These are phyloP conservation scores for Crataegus laevigata DNA, from an alignment of 306 rosid genomes.

Conservation along the genomic window DNA sequence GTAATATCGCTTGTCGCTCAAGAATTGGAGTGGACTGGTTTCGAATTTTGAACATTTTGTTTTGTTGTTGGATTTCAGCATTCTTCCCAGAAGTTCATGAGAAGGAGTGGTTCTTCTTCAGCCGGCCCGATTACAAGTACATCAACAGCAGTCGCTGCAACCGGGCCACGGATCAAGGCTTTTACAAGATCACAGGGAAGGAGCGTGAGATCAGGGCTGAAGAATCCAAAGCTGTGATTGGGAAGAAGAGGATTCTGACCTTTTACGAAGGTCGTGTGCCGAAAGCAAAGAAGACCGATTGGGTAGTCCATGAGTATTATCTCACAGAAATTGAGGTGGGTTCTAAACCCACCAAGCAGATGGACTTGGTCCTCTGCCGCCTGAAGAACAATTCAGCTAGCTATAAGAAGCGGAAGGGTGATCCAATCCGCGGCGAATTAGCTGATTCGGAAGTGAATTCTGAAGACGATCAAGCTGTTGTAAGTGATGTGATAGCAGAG, in stretches of 20 bases:
- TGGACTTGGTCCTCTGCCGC: constrained; percentile 24
- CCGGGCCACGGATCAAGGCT: constrained; percentile 46
- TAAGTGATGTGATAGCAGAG: background rate
- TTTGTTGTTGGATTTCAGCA: background rate
- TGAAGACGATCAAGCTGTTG: background rate
- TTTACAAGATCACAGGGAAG: constrained; percentile 56
- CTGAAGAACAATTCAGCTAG: constrained; percentile 20
- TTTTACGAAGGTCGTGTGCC: constrained; percentile 33
- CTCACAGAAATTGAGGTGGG: background rate
- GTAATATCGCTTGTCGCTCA: no score
- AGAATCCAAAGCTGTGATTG: constrained; percentile 32
- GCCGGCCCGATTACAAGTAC: constrained; percentile 29
- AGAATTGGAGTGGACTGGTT: background rate
- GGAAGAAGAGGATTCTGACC: constrained; percentile 56
- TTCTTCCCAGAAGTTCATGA: constrained; percentile 14
- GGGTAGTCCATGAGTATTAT: constrained; percentile 68
- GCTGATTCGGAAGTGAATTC: constrained; percentile 3
- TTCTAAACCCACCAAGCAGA: constrained; percentile 15
- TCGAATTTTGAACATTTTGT: background rate
- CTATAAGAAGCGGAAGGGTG: background rate
- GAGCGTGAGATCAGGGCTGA: constrained; percentile 26
- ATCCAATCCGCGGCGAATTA: background rate
- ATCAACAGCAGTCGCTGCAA: constrained; percentile 22
- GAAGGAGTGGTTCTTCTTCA: constrained; percentile 53
- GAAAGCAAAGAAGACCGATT: constrained; percentile 21